Percentiles rank a stretch among this genome's conserved stretches.
phyloP scores from a whole-genome alignment of 305 asterid genomes.

The Fraxinus xanthoxyloides region DNA sequence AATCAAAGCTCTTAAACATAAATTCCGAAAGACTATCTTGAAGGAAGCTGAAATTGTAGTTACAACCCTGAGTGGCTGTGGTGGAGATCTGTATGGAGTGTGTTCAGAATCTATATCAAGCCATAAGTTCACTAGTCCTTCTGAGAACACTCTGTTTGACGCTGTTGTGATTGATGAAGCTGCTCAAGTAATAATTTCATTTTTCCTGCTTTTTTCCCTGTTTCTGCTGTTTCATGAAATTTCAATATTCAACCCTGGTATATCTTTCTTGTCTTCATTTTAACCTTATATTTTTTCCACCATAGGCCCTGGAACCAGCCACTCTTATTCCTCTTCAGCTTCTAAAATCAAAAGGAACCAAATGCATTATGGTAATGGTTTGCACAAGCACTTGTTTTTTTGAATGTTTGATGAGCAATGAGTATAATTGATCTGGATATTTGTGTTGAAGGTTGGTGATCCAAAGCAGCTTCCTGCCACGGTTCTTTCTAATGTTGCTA shows the following conservation, averaged over 20 bases:
- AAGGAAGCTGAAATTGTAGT: constrained; percentile 97
- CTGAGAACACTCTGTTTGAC: constrained; percentile 80
- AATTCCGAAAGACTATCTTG: constrained; percentile 70
- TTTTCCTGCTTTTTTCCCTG: constrained; percentile 12
- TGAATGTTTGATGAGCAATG: constrained; percentile 16
- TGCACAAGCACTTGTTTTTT: constrained; percentile 15
- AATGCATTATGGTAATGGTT: constrained; percentile 83
- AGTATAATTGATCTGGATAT: constrained; percentile 17
- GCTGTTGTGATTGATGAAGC: constrained; percentile 99
- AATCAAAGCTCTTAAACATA: constrained; percentile 76
- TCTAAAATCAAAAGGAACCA: constrained; percentile 81
- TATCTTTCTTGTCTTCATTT: constrained; percentile 18
- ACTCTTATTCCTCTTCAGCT: constrained; percentile 97
- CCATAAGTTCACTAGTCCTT: constrained; percentile 67
- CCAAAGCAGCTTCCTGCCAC: constrained; percentile 99
- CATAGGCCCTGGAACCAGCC: constrained; percentile 97
- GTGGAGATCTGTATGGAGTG: constrained; percentile 92
- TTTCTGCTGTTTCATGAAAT: constrained; percentile 25
- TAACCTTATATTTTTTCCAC: constrained; percentile 20
- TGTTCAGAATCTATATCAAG: constrained; percentile 73
- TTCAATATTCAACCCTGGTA: constrained; percentile 1
- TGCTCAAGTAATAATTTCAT: constrained; percentile 65
- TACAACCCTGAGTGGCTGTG: constrained; percentile 97
- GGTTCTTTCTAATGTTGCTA: constrained; percentile 87
- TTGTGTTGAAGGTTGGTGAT: constrained; percentile 77